These are phyloP conservation scores for Ascosphaera aggregata DNA, from an alignment of 2,329 filamentous ascomycete genomes.

Conservation along the genomic window DNA sequence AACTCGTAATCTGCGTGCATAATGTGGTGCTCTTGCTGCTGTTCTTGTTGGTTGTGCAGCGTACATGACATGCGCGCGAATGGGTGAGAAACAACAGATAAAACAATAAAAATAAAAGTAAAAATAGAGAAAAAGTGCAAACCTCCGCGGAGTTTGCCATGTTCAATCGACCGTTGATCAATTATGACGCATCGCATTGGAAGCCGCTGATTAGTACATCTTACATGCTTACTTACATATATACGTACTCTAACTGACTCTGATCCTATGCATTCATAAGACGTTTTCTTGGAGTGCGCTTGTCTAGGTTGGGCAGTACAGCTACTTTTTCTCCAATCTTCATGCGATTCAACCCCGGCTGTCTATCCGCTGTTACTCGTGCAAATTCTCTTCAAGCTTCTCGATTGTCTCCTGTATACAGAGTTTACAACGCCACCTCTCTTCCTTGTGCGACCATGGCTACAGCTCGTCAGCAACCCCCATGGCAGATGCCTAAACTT, in stretches of 20 bases:
- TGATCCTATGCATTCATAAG: too few relatives aligned
- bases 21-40: too few relatives aligned
- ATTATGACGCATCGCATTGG: not conserved
- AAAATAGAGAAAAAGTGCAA: not conserved
- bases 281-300: too few relatives aligned
- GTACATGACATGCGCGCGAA: not conserved
- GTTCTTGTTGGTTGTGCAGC: too few relatives aligned
- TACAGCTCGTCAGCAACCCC: slow-evolving; percentile 19
- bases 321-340: not conserved
- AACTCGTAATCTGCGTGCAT: too few relatives aligned
- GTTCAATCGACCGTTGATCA: not conserved
- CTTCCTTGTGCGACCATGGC: slow-evolving; percentile 6
- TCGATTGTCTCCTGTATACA: not conserved
- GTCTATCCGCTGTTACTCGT: not conserved
- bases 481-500: slow-evolving; percentile 19
- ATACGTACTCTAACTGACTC: too few relatives aligned
- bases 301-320: too few relatives aligned
- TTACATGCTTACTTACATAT: not conserved
- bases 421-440: slow-evolving; percentile 1
- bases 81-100: not conserved
- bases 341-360: not conserved
- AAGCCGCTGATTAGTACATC: not conserved
- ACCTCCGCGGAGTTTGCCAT: not conserved
- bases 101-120: not conserved
- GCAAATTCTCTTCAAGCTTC: not conserved